phyloP scores from a whole-genome alignment of 2,329 filamentous ascomycete species.

The Anthostomella pinea region DNA sequence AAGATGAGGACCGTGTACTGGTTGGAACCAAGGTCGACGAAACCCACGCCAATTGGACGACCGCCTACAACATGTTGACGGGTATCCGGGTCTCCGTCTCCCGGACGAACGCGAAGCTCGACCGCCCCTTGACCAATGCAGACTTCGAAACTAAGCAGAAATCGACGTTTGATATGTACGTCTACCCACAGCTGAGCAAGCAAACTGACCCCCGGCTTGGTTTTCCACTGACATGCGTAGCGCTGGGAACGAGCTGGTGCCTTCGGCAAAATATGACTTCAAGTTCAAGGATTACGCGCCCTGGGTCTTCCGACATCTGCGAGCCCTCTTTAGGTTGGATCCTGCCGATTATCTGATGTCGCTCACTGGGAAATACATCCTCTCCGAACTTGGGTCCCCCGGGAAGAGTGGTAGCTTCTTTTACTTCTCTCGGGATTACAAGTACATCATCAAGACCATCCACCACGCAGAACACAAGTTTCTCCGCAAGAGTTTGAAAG shows the following conservation, averaged over 20 bases:
- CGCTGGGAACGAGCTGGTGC: slow-evolving; percentile 94
- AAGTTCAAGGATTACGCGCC: slow-evolving; percentile 99
- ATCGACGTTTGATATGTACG: slow-evolving; percentile 97
- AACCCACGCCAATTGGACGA: slow-evolving; percentile 94
- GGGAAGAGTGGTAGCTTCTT: slow-evolving; percentile 99
- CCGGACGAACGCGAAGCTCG: slow-evolving; percentile 93
- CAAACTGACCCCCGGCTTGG: not conserved
- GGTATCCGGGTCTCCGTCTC: slow-evolving; percentile 97
- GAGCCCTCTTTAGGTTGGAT: slow-evolving; percentile 83
- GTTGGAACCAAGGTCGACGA: slow-evolving; percentile 98
- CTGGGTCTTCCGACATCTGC: slow-evolving; percentile 95
- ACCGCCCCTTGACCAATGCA: slow-evolving; percentile 81
- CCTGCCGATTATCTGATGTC: slow-evolving; percentile 98
- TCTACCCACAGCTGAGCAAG: slow-evolving; percentile 20
- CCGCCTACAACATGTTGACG: slow-evolving; percentile 99
- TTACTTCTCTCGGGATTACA: slow-evolving; percentile 99
- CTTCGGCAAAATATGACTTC: slow-evolving; percentile 99
- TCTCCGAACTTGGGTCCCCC: slow-evolving; percentile 93
- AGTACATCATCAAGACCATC: slow-evolving; percentile 99
- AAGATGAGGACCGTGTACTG: slow-evolving; percentile 91
- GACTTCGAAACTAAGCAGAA: slow-evolving; percentile 96
- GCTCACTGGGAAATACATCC: slow-evolving; percentile 95
- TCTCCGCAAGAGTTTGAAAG: slow-evolving; percentile 75
- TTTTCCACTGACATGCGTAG: slow-evolving; percentile 46
- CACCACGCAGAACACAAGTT: slow-evolving; percentile 94